Evolutionary conservation across 768 basidiomycete genomes (phyloP).

Genomic region (Lactarius akahatsu): DNA sequence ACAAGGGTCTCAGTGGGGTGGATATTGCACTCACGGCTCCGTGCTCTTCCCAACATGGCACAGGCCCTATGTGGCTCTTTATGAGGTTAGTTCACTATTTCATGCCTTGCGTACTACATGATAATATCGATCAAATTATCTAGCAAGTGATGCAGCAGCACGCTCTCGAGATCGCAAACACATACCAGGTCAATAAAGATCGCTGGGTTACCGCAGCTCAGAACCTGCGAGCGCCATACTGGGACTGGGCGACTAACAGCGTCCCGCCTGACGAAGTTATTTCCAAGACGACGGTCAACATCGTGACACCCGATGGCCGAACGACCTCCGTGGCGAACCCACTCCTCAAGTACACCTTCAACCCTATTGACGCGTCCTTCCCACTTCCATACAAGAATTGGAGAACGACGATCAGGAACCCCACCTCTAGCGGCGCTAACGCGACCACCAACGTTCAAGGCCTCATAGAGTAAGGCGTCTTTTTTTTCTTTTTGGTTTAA

Average conservation of each 20-base stretch:
- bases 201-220: constrained; percentile 39
- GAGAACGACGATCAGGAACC: constrained; percentile 22
- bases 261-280: constrained; percentile 45
- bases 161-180: constrained; percentile 43
- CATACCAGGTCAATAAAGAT: constrained; percentile 35
- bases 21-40: constrained; percentile 57
- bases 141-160: constrained; percentile 50
- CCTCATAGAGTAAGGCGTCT: constrained; percentile 34
- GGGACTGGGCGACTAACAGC: constrained; percentile 49
- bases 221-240: constrained; percentile 45
- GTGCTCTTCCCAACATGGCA: constrained; percentile 58
- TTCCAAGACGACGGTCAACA: constrained; percentile 36
- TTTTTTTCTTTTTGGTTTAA: neutral
- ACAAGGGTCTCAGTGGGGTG: constrained; percentile 37
- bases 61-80: constrained; percentile 50
- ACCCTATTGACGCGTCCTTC: constrained; percentile 33
- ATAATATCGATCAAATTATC: neutral
- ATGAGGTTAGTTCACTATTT: constrained; percentile 42
- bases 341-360: constrained; percentile 39
- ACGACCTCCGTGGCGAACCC: constrained; percentile 37
- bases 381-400: constrained; percentile 12
- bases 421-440: constrained; percentile 3
- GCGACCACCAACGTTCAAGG: constrained; percentile 32
- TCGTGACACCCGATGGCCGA: constrained; percentile 38
- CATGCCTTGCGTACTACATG: neutral